A percentile compares a stretch with the other conserved stretches of the same genome.
phyloP scores from a whole-genome alignment of 2,329 filamentous ascomycete species.

The Sporothrix pallida region DNA sequence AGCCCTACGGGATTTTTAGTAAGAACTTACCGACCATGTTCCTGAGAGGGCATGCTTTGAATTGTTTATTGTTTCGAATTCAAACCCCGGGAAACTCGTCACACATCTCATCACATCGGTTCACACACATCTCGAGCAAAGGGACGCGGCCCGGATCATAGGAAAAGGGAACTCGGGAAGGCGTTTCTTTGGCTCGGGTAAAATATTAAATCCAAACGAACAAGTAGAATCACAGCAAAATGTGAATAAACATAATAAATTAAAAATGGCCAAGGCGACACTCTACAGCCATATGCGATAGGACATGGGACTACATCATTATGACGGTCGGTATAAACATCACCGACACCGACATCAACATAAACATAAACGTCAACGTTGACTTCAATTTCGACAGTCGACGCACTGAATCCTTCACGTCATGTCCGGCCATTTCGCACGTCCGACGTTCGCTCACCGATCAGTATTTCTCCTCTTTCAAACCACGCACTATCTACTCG shows the following conservation, averaged over 20 bases:
- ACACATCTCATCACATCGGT: too few relatives aligned
- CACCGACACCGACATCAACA: neutral
- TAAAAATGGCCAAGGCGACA: neutral
- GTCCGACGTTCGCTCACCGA: neutral
- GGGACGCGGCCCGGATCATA: slow-evolving; percentile 12
- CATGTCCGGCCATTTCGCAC: neutral
- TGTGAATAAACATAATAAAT: too few relatives aligned
- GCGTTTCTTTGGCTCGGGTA: neutral
- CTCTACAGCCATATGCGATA: neutral
- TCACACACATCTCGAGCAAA: slow-evolving; percentile 5
- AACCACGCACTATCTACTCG: too few relatives aligned
- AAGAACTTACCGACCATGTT: too few relatives aligned
- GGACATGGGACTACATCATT: neutral
- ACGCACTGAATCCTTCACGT: too few relatives aligned
- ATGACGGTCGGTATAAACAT: slow-evolving; percentile 7
- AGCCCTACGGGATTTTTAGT: too few relatives aligned
- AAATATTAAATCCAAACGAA: neutral
- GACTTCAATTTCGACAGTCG: too few relatives aligned
- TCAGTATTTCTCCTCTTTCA: neutral
- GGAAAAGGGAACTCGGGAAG: neutral
- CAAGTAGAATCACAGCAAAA: neutral
- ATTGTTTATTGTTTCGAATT: neutral
- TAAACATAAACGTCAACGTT: too few relatives aligned
- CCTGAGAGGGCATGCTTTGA: too few relatives aligned
- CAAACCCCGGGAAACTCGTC: neutral